A percentile compares a stretch with the other conserved stretches of the same genome.
Evolutionary conservation across 2,329 filamentous ascomycete species (phyloP).

Genomic region (Trichocomaceae sp.): DNA sequence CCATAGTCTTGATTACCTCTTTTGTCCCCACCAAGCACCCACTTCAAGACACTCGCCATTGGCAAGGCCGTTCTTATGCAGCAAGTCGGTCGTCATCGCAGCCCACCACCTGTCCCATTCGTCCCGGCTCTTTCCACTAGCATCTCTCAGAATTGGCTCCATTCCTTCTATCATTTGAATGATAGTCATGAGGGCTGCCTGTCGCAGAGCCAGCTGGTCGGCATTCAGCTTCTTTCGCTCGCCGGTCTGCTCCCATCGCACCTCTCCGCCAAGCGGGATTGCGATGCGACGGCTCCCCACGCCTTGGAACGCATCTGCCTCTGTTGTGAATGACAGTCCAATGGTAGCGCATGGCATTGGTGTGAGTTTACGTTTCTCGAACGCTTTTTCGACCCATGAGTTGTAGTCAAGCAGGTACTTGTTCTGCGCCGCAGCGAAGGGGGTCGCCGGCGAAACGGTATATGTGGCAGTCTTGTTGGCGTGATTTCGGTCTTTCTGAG

Average conservation of each 20-base stretch:
- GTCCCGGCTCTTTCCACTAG: constrained; percentile 78
- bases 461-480: constrained; percentile 72
- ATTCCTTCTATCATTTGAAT: constrained; percentile 79
- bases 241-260: constrained; percentile 75
- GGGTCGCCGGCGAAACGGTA: constrained; percentile 72
- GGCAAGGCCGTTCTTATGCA: constrained; percentile 69
- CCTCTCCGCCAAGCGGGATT: constrained; percentile 69
- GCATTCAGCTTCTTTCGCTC: constrained; percentile 48
- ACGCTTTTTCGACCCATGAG: constrained; percentile 67
- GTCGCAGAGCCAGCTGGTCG: constrained; percentile 66
- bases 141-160: constrained; percentile 73
- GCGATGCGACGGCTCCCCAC: constrained; percentile 70
- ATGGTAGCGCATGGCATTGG: constrained; percentile 73
- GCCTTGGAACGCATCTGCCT: constrained; percentile 63
- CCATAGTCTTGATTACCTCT: constrained; percentile 33
- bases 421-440: constrained; percentile 74
- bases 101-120: constrained; percentile 90
- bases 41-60: constrained; percentile 78
- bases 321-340: constrained; percentile 70
- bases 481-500: constrained; percentile 56
- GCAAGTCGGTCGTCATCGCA: constrained; percentile 76
- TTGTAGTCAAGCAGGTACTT: constrained; percentile 79
- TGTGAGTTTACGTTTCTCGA: constrained; percentile 64
- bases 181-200: constrained; percentile 73
- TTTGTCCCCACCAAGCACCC: constrained; percentile 59